Evolutionary conservation across 352 stramenopile genomes (phyloP).

Genomic region (Globisporangium iwayamae): DNA sequence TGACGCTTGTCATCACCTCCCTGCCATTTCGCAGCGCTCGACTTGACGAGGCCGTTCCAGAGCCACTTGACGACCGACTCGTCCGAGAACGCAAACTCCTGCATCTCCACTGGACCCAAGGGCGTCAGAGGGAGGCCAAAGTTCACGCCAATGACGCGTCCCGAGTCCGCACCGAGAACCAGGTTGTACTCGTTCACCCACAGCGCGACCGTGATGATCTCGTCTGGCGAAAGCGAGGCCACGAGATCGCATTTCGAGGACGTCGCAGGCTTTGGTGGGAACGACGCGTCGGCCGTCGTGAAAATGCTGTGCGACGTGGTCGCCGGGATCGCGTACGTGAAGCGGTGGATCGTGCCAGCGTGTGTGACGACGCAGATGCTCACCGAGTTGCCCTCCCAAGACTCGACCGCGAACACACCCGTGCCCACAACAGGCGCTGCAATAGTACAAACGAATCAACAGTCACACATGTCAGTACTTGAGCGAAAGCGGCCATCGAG

Average conservation of each 20-base stretch:
- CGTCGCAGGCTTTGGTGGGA: slow-evolving; percentile 40
- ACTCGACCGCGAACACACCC: slow-evolving; percentile 58
- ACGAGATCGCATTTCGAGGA: slow-evolving; percentile 40
- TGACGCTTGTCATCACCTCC: slow-evolving; percentile 25
- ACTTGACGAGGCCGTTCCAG: slow-evolving; percentile 65
- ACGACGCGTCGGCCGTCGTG: slow-evolving; percentile 35
- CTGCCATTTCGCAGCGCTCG: slow-evolving; percentile 32
- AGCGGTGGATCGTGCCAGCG: slow-evolving; percentile 64
- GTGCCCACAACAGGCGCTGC: slow-evolving; percentile 48
- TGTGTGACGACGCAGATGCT: slow-evolving; percentile 64
- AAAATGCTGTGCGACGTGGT: slow-evolving; percentile 49
- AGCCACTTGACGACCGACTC: slow-evolving; percentile 65
- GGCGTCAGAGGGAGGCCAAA: slow-evolving; percentile 48
- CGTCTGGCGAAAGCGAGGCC: slow-evolving; percentile 38
- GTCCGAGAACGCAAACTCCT: slow-evolving; percentile 72
- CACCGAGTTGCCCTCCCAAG: slow-evolving; percentile 52
- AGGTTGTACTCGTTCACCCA: slow-evolving; percentile 82
- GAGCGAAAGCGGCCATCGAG: neutral
- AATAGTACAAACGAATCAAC: neutral
- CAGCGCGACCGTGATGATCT: slow-evolving; percentile 58
- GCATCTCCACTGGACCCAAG: slow-evolving; percentile 25
- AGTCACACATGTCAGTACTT: neutral
- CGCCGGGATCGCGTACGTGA: slow-evolving; percentile 44
- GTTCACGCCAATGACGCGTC: slow-evolving; percentile 64
- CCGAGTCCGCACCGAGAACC: slow-evolving; percentile 55